Conservation (phyloP, 768 basidiomycete genomes). For the Nidularia pulvinata region DNA sequence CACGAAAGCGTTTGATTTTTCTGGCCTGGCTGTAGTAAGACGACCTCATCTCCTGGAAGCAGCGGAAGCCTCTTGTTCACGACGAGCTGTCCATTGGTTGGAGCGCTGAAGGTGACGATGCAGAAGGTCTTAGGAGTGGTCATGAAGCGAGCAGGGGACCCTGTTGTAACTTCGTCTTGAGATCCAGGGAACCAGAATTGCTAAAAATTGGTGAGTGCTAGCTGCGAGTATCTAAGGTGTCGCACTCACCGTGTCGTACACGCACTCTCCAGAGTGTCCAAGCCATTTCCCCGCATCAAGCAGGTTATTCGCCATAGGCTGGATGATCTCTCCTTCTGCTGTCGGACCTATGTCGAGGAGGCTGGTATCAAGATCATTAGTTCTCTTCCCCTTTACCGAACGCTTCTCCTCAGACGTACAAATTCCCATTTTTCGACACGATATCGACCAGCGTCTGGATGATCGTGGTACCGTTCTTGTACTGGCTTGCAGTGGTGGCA, state of each 20-base stretch:
- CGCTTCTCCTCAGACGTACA: too few relatives aligned
- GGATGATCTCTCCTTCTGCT: constrained; percentile 52
- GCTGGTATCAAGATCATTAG: too few relatives aligned
- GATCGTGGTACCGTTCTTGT: constrained; percentile 48
- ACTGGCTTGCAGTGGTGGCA: constrained; percentile 36
- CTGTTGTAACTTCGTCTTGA: too few relatives aligned
- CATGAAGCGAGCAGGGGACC: constrained; percentile 42
- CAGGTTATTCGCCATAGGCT: constrained; percentile 43
- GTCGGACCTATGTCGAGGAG: constrained; percentile 54
- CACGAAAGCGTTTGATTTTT: neutral
- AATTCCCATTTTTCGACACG: constrained; percentile 65
- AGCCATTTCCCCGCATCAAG: constrained; percentile 54
- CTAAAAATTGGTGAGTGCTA: constrained; percentile 16
- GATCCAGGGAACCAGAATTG: constrained; percentile 47
- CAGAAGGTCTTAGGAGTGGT: constrained; percentile 52
- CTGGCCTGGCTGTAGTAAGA: constrained; percentile 31
- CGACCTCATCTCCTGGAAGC: constrained; percentile 36
- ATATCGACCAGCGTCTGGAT: constrained; percentile 54
- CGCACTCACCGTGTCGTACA: constrained; percentile 48
- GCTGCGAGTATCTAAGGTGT: neutral
- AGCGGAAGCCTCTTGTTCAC: constrained; percentile 43
- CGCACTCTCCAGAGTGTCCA: constrained; percentile 44
- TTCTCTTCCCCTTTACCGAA: too few relatives aligned
- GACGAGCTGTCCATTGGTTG: constrained; percentile 24
- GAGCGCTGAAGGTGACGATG: constrained; percentile 39